Percentiles rank a stretch among this genome's conserved stretches.
These are phyloP conservation scores for Zymoseptoria pseudotritici DNA, from an alignment of 2,329 filamentous ascomycete genomes.

Conservation along the genomic window DNA sequence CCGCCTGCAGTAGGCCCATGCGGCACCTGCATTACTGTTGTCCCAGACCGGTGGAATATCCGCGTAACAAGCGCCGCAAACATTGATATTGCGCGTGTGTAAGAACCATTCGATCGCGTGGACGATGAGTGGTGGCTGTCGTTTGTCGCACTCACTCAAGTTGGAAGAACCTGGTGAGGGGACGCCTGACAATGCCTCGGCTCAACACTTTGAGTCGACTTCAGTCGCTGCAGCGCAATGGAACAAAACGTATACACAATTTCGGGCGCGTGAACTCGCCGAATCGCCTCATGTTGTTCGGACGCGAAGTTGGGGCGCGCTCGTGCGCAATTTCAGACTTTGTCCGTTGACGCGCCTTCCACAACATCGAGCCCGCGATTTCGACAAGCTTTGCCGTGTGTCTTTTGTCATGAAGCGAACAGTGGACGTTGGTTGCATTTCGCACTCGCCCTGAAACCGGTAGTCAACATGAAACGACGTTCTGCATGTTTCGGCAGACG, in stretches of 20 bases:
- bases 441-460: neutral
- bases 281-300: neutral
- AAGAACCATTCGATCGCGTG: constrained; percentile 3
- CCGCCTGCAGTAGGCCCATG: constrained; percentile 8
- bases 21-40: constrained; percentile 8
- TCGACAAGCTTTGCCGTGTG: neutral
- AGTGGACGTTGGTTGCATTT: neutral
- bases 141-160: neutral
- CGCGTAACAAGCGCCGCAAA: constrained; percentile 11
- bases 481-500: neutral
- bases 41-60: neutral
- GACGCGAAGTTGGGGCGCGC: constrained; percentile 1
- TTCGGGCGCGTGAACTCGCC: neutral
- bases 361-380: neutral
- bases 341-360: neutral
- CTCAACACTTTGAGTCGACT: neutral
- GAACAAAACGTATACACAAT: neutral
- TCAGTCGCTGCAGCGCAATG: neutral
- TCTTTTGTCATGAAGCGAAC: neutral
- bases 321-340: neutral
- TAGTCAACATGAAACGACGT: neutral
- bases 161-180: neutral
- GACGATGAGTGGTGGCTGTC: constrained; percentile 3
- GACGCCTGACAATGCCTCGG: neutral
- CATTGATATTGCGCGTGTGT: constrained; percentile 5